Evolutionary conservation across 2,329 filamentous ascomycete genomes (phyloP).

Genomic region (Fusarium buxicola): DNA sequence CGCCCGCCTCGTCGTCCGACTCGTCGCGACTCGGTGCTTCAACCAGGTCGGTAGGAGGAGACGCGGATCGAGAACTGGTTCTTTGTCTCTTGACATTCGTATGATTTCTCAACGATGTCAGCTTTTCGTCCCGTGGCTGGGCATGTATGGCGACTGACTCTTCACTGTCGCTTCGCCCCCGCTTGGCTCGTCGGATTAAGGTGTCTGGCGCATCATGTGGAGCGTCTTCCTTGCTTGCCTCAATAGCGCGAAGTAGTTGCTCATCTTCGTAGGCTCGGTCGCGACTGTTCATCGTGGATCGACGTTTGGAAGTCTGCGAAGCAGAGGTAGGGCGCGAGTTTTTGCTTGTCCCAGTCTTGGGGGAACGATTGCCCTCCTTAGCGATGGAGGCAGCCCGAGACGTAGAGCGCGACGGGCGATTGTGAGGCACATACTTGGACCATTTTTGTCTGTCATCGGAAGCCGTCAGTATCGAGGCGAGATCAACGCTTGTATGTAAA

Average conservation of each 20-base stretch:
- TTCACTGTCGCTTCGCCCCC: constrained; percentile 90
- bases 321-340: constrained; percentile 64
- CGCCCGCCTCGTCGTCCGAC: constrained; percentile 75
- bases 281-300: constrained; percentile 97
- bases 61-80: constrained; percentile 80
- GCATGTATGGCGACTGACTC: constrained; percentile 72
- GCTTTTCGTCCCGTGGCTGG: constrained; percentile 36
- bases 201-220: constrained; percentile 62
- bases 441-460: constrained; percentile 67
- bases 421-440: constrained; percentile 73
- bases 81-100: constrained; percentile 83
- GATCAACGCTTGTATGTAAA: neutral
- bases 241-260: constrained; percentile 86
- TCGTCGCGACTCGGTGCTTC: constrained; percentile 68
- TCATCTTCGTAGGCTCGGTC: constrained; percentile 97
- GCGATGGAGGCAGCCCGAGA: constrained; percentile 73
- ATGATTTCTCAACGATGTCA: constrained; percentile 67
- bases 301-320: constrained; percentile 74
- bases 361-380: constrained; percentile 61
- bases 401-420: constrained; percentile 65
- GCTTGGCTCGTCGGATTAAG: constrained; percentile 76
- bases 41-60: constrained; percentile 61
- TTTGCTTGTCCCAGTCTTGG: constrained; percentile 71
- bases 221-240: constrained; percentile 91
- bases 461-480: constrained; percentile 50